These are phyloP conservation scores for Cordyceps cicadae DNA, from an alignment of 2,329 filamentous ascomycete species.

Conservation along the genomic window DNA sequence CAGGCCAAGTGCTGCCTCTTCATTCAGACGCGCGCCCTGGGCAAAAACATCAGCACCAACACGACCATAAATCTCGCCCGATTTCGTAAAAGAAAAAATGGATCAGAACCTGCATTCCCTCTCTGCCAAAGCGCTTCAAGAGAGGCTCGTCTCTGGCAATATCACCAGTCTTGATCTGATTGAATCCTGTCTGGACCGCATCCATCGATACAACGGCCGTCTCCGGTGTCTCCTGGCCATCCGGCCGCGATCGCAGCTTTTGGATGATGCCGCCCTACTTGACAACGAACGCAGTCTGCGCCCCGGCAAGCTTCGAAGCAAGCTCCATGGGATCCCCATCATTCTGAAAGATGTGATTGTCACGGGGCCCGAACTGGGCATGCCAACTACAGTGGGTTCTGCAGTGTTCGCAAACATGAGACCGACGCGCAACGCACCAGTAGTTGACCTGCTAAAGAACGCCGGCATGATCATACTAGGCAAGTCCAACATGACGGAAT, in stretches of 20 bases:
- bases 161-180: slow-evolving; percentile 5
- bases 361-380: slow-evolving; percentile 8
- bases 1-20: neutral
- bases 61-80: neutral
- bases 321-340: slow-evolving; percentile 9
- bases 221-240: neutral
- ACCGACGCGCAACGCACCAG: neutral
- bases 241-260: neutral
- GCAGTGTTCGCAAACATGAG: neutral
- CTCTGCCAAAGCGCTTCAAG: slow-evolving; percentile 4
- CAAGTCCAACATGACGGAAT: slow-evolving; percentile 11
- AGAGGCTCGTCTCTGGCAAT: neutral
- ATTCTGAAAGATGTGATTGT: slow-evolving; percentile 10
- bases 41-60: neutral
- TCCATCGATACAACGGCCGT: slow-evolving; percentile 1
- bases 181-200: neutral
- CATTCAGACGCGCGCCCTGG: neutral
- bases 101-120: neutral
- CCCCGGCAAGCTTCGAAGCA: neutral
- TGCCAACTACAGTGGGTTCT: slow-evolving; percentile 9
- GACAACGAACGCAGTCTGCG: slow-evolving; percentile 7
- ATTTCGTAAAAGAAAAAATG: slow-evolving; percentile 2
- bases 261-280: slow-evolving; percentile 1
- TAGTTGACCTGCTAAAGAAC: slow-evolving; percentile 6
- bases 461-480: slow-evolving; percentile 11